Conservation (phyloP, 306 rosid genomes). For the Vigna angularis region DNA sequence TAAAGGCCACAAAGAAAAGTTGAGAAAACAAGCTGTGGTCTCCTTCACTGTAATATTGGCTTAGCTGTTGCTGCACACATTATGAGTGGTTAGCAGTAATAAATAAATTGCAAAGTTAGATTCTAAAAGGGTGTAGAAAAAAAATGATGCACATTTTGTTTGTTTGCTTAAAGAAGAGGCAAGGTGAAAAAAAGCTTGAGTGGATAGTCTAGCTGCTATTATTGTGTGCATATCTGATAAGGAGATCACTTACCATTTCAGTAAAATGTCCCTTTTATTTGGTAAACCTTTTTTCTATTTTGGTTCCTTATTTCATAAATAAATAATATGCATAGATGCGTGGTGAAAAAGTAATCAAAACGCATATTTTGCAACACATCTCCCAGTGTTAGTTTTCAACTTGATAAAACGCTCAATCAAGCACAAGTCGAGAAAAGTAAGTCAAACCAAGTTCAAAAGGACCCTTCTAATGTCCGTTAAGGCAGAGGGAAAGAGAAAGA, state of each 20-base stretch:
- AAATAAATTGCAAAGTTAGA: slow-evolving; percentile 41
- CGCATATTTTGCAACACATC: background rate
- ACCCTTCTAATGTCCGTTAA: slow-evolving; percentile 15
- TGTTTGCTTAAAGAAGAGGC: slow-evolving; percentile 51
- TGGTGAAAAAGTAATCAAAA: too few relatives aligned
- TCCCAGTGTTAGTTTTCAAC: background rate
- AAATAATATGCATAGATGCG: background rate
- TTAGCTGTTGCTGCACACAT: slow-evolving; percentile 15
- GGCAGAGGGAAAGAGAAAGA: background rate
- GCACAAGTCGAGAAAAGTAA: background rate
- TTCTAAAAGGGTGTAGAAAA: slow-evolving; percentile 29
- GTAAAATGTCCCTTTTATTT: background rate
- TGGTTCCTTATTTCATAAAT: background rate
- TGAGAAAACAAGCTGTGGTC: background rate
- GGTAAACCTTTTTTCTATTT: background rate
- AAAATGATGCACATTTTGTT: slow-evolving; percentile 38
- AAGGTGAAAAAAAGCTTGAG: slow-evolving; percentile 39
- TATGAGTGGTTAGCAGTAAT: slow-evolving; percentile 13
- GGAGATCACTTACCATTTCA: slow-evolving; percentile 49
- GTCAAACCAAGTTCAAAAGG: background rate
- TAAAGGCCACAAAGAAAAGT: slow-evolving; percentile 20
- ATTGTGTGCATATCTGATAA: slow-evolving; percentile 57
- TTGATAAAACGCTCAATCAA: background rate
- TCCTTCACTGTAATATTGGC: background rate
- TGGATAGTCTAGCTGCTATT: slow-evolving; percentile 49